A percentile compares a stretch with the other conserved stretches of the same genome.
phyloP scores from a whole-genome alignment of 176 grass and related monocot genomes.

The Poa annua region DNA sequence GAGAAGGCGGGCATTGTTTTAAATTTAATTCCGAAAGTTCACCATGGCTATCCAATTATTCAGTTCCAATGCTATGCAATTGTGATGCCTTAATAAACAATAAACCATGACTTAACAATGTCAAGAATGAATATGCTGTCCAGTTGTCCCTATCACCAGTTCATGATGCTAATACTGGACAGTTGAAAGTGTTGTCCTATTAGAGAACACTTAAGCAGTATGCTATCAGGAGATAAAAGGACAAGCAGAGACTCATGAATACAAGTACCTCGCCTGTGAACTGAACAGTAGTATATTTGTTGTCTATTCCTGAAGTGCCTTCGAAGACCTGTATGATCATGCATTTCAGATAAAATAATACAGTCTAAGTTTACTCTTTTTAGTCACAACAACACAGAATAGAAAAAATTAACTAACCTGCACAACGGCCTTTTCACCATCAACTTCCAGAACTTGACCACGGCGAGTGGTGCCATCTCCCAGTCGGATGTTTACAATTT shows the following conservation, averaged over 20 bases:
- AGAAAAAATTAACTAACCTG: conserved; percentile 66
- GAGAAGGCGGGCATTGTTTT: background rate
- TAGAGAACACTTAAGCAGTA: background rate
- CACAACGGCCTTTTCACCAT: conserved; percentile 98
- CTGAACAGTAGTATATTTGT: conserved; percentile 97
- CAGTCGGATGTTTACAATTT: conserved; percentile 97
- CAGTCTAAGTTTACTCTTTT: conserved; percentile 6
- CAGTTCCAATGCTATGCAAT: background rate
- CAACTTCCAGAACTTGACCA: conserved; percentile 99
- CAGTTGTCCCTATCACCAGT: background rate
- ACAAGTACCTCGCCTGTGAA: conserved; percentile 93
- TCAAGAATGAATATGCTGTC: background rate
- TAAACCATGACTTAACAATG: background rate
- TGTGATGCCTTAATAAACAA: background rate
- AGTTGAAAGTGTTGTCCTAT: background rate
- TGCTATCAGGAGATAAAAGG: background rate
- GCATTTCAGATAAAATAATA: conserved; percentile 9
- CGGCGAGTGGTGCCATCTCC: conserved; percentile 96
- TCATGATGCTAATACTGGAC: background rate
- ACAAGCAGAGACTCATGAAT: background rate
- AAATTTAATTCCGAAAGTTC: background rate
- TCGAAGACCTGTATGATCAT: conserved; percentile 81
- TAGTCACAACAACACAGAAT: conserved; percentile 1
- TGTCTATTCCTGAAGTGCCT: conserved; percentile 99
- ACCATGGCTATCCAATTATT: background rate